A percentile compares a stretch with the other conserved stretches of the same genome.
Evolutionary conservation across 2,329 filamentous ascomycete genomes (phyloP).

Genomic region (Apiospora phragmitis): DNA sequence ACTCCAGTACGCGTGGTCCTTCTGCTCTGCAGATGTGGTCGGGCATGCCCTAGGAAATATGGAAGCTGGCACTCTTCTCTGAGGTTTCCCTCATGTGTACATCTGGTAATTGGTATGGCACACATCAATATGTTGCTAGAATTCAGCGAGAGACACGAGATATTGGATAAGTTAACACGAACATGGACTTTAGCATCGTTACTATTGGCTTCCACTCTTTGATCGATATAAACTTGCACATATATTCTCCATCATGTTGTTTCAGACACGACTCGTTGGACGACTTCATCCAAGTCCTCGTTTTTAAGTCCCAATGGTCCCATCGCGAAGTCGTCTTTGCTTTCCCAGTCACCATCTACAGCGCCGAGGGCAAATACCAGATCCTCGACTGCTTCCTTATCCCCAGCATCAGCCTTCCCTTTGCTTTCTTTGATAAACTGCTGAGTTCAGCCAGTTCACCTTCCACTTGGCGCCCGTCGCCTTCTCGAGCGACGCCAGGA

Average conservation of each 20-base stretch:
- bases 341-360: constrained; percentile 50
- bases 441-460: constrained; percentile 34
- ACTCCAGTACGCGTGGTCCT: too few relatives aligned
- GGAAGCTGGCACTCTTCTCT: too few relatives aligned
- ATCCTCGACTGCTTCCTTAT: constrained; percentile 42
- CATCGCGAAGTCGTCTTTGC: constrained; percentile 47
- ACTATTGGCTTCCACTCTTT: too few relatives aligned
- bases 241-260: not conserved
- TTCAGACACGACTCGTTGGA: constrained; percentile 33
- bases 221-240: too few relatives aligned
- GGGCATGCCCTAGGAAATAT: too few relatives aligned
- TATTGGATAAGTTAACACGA: too few relatives aligned
- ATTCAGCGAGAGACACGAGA: too few relatives aligned
- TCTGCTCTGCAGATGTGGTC: too few relatives aligned
- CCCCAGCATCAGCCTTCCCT: constrained; percentile 37
- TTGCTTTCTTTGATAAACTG: constrained; percentile 40
- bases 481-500: constrained; percentile 34
- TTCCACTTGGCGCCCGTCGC: constrained; percentile 33
- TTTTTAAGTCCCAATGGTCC: constrained; percentile 45
- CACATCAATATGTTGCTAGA: too few relatives aligned
- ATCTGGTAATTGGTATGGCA: too few relatives aligned
- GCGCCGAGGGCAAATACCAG: constrained; percentile 51
- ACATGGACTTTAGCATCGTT: too few relatives aligned
- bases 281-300: constrained; percentile 45
- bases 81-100: too few relatives aligned